Base-by-base conservation (phyloP, 306 rosid species). In the Senna siamea region DNA sequence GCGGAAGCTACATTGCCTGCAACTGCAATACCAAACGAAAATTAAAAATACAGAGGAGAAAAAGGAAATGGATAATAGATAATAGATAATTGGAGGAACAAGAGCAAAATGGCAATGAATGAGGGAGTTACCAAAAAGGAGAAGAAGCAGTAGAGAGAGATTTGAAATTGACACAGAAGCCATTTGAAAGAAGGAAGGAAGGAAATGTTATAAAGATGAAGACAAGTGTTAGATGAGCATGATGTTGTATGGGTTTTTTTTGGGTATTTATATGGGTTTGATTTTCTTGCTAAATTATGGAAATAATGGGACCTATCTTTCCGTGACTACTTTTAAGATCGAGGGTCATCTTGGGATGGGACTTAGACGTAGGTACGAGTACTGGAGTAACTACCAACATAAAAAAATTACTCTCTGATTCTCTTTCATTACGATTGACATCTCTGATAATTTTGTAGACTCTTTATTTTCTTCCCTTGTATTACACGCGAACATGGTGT, bases 1-100 rank as follows among this genome's bases (percentile, higher is more conserved):
- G 83, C 83, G 11, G 20, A 61, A 23, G 77, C 81, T 13, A 54
- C 30, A 41, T 68, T 52, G 0, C 80, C 86, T 44, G 85, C 56
- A 88, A 72, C 34, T 44, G 13, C 15, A 17, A 1, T 7, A 17
- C 5, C 54, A 44, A 4, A 26, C 17, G 34, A 2, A 32, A 54
- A 18, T 61, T 10, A 6, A 18, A 5, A 17, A 4, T n/a, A 38
- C 3, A 37, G 8, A 37, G 4, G 40, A 4, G 0, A 37, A 32
- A 32, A 5, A 5, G 37, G 2, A 32, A 32, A 5, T 32, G n/a
- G n/a, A n/a, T n/a, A n/a, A n/a, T n/a, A n/a, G n/a, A n/a, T n/a
- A n/a, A n/a, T n/a, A n/a, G n/a, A n/a, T n/a, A n/a, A n/a, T n/a
- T n/a, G n/a, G n/a, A n/a, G n/a, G n/a, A n/a, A n/a, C n/a, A n/a